Percentiles rank a stretch among this genome's conserved stretches.
Conservation (phyloP, 2,329 filamentous ascomycete species). For the Pyrenochaeta sp. region DNA sequence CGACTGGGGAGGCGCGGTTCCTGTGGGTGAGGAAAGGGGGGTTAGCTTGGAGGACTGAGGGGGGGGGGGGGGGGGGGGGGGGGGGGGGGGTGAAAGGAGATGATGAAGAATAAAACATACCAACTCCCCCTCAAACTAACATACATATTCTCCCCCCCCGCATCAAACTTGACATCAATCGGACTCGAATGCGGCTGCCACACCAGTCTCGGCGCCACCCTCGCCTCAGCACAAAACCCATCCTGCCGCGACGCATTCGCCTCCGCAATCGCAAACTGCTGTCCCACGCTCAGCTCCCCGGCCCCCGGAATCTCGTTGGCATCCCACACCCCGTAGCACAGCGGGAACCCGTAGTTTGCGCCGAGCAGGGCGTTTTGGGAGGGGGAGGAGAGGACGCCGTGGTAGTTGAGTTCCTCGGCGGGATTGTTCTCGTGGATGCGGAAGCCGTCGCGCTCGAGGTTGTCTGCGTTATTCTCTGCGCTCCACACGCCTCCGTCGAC, state of each 20-base stretch:
- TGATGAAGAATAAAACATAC: no score
- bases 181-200: slow-evolving; percentile 72
- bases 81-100: no score
- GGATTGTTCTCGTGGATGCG: slow-evolving; percentile 72
- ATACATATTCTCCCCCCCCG: slow-evolving; percentile 63
- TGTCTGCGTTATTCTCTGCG: slow-evolving; percentile 74
- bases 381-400: slow-evolving; percentile 65
- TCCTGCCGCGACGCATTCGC: slow-evolving; percentile 51
- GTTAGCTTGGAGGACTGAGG: no score
- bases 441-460: slow-evolving; percentile 61
- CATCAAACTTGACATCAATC: slow-evolving; percentile 70
- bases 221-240: slow-evolving; percentile 47
- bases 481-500: slow-evolving; percentile 54
- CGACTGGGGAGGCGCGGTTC: slow-evolving; percentile 53
- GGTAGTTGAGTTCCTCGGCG: slow-evolving; percentile 74
- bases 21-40: slow-evolving; percentile 14
- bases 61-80: no score
- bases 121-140: slow-evolving; percentile 74
- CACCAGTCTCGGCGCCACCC: slow-evolving; percentile 55
- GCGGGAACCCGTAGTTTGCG: slow-evolving; percentile 71
- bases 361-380: slow-evolving; percentile 48
- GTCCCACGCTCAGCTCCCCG: slow-evolving; percentile 49
- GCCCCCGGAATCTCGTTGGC: slow-evolving; percentile 57
- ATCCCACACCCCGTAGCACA: slow-evolving; percentile 70
- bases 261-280: slow-evolving; percentile 55